Percentiles rank a stretch among this genome's conserved stretches.
Evolutionary conservation across 1,284 basidiomycete species (phyloP).

Genomic region (Ceratobasidium sp.): DNA sequence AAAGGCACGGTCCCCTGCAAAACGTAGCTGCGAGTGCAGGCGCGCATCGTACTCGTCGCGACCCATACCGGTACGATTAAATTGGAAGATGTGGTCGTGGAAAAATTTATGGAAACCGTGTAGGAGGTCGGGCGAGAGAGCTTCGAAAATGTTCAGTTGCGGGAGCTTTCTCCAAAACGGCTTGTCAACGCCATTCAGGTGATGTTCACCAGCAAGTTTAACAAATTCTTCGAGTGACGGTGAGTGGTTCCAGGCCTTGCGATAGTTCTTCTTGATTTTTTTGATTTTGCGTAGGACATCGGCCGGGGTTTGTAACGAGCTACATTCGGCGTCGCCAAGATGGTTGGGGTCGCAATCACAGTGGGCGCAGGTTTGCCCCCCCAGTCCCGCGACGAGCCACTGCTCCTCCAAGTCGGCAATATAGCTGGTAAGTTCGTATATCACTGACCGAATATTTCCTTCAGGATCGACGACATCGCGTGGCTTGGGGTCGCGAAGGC

Average conservation of each 20-base stretch:
- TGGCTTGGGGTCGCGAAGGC: background rate
- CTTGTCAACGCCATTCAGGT: slow-evolving; percentile 29
- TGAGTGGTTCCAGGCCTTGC: background rate
- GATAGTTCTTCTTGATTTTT: background rate
- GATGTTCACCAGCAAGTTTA: background rate
- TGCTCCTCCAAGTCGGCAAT: slow-evolving; percentile 18
- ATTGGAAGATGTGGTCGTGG: slow-evolving; percentile 26
- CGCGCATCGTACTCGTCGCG: slow-evolving; percentile 12
- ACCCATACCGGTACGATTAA: slow-evolving; percentile 10
- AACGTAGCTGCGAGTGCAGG: background rate
- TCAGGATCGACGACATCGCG: background rate
- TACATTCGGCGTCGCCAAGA: background rate
- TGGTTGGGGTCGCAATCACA: background rate
- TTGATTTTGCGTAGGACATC: background rate
- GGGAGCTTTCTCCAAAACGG: slow-evolving; percentile 26
- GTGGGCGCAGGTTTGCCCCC: background rate
- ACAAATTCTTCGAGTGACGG: background rate
- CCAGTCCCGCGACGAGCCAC: background rate
- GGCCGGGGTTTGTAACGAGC: background rate
- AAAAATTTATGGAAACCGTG: slow-evolving; percentile 36
- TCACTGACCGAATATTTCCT: background rate
- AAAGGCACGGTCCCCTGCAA: background rate
- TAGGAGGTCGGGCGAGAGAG: slow-evolving; percentile 11
- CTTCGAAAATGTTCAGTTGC: background rate
- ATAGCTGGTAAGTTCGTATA: background rate